Percentiles rank a stretch among this genome's conserved stretches.
These are phyloP conservation scores for Colletotrichum lindemuthianum DNA, from an alignment of 2,329 filamentous ascomycete genomes.

Conservation along the genomic window DNA sequence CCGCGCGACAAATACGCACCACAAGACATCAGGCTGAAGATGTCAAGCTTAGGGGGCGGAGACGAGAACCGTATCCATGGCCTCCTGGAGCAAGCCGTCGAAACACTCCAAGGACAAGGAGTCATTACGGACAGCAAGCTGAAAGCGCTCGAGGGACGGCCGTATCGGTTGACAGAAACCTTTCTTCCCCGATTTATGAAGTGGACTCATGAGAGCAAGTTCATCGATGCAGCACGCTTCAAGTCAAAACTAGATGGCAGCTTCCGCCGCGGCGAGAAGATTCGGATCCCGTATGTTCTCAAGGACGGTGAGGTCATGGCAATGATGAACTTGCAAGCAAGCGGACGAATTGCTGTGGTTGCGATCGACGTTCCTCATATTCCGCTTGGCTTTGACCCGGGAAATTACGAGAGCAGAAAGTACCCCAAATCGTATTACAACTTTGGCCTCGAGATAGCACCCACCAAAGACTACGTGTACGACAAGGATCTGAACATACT, in stretches of 20 bases:
- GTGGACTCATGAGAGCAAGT: slow-evolving; percentile 63
- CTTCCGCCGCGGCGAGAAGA: slow-evolving; percentile 56
- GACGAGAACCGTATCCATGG: slow-evolving; percentile 48
- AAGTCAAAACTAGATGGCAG: slow-evolving; percentile 68
- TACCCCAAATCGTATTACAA: slow-evolving; percentile 73
- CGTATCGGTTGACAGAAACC: slow-evolving; percentile 70
- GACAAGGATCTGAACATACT: slow-evolving; percentile 60
- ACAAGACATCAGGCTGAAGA: slow-evolving; percentile 59
- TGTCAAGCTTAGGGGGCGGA: slow-evolving; percentile 58
- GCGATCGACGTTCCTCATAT: slow-evolving; percentile 67
- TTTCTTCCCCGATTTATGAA: slow-evolving; percentile 68
- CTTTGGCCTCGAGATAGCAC: slow-evolving; percentile 69
- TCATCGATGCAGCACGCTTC: slow-evolving; percentile 66
- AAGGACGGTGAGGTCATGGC: slow-evolving; percentile 75
- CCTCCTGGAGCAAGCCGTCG: slow-evolving; percentile 59
- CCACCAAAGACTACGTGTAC: slow-evolving; percentile 67
- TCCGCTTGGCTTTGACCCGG: slow-evolving; percentile 76
- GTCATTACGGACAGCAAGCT: slow-evolving; percentile 70
- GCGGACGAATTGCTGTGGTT: slow-evolving; percentile 64
- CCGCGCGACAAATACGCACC: slow-evolving; percentile 58
- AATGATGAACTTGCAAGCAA: slow-evolving; percentile 71
- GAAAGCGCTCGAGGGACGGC: slow-evolving; percentile 66
- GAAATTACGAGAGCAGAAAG: slow-evolving; percentile 76
- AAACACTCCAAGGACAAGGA: slow-evolving; percentile 58
- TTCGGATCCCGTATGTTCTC: slow-evolving; percentile 65